phyloP scores from a whole-genome alignment of 2,329 filamentous ascomycete species.

The Talaromyces piceae region DNA sequence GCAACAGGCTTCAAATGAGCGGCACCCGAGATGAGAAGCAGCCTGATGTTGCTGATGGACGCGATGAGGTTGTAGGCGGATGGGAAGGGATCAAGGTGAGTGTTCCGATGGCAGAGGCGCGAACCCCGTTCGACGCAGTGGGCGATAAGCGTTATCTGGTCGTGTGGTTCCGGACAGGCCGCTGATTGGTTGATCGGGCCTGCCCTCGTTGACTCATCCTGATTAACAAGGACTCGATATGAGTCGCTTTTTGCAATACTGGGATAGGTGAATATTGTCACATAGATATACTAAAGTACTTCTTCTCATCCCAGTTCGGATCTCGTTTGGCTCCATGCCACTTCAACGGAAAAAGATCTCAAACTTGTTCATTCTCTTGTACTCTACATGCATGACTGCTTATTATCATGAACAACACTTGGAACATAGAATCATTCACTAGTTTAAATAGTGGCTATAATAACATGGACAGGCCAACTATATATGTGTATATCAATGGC shows the following conservation, averaged over 20 bases:
- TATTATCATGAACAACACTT: too few relatives aligned
- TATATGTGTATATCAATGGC: background rate
- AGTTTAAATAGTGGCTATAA: too few relatives aligned
- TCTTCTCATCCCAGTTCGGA: too few relatives aligned
- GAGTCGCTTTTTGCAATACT: too few relatives aligned
- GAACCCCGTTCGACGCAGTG: background rate
- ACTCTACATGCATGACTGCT: too few relatives aligned
- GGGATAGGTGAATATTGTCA: background rate
- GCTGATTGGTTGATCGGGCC: slow-evolving; percentile 1
- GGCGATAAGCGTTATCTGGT: slow-evolving; percentile 7
- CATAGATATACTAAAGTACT: too few relatives aligned
- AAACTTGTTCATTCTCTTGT: too few relatives aligned
- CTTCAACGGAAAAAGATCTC: too few relatives aligned
- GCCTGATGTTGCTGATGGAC: background rate
- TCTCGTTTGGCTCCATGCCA: too few relatives aligned
- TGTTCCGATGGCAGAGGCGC: background rate
- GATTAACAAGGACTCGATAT: slow-evolving; percentile 8
- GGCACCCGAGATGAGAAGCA: background rate
- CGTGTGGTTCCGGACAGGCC: background rate
- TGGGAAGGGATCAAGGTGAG: background rate
- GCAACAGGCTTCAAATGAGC: too few relatives aligned
- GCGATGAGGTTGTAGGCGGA: background rate
- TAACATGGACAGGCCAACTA: too few relatives aligned
- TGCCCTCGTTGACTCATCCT: slow-evolving; percentile 6
- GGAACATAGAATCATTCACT: too few relatives aligned